Conservation (phyloP, 371 early-diverging fungal species). For the Mortierella sp. region DNA sequence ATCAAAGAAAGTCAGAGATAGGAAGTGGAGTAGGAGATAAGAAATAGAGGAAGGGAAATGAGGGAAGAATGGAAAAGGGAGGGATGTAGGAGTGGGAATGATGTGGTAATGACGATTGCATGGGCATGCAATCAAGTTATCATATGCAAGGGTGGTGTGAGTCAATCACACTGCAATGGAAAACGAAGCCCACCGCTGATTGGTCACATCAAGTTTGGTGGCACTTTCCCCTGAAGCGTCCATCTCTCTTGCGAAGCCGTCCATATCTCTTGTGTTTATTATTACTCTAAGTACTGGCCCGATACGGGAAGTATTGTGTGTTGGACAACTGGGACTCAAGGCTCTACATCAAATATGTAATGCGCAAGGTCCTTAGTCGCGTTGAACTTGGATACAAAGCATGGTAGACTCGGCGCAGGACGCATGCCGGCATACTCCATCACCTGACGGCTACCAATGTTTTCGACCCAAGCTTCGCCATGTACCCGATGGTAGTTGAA, state of each 20-base stretch:
- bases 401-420: conserved; percentile 9
- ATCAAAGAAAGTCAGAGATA: background rate
- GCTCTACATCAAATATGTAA: conserved; percentile 15
- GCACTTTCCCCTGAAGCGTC: too few relatives aligned
- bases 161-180: too few relatives aligned
- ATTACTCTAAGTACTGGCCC: too few relatives aligned
- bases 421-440: conserved; percentile 38
- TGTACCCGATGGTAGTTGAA: conserved; percentile 48
- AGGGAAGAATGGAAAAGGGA: background rate
- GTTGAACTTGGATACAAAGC: conserved; percentile 45
- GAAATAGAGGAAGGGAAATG: background rate
- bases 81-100: background rate
- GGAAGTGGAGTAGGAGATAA: background rate
- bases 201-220: too few relatives aligned
- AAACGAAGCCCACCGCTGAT: too few relatives aligned
- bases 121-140: background rate
- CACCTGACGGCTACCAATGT: conserved; percentile 27
- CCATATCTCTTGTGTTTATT: too few relatives aligned
- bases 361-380: conserved; percentile 26
- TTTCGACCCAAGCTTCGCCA: conserved; percentile 44
- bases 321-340: too few relatives aligned
- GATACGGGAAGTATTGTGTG: too few relatives aligned
- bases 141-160: background rate
- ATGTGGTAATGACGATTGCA: too few relatives aligned
- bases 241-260: too few relatives aligned